A percentile compares a stretch with the other conserved stretches of the same genome.
Evolutionary conservation across 352 stramenopile species (phyloP).

Genomic region (Globisporangium solare): DNA sequence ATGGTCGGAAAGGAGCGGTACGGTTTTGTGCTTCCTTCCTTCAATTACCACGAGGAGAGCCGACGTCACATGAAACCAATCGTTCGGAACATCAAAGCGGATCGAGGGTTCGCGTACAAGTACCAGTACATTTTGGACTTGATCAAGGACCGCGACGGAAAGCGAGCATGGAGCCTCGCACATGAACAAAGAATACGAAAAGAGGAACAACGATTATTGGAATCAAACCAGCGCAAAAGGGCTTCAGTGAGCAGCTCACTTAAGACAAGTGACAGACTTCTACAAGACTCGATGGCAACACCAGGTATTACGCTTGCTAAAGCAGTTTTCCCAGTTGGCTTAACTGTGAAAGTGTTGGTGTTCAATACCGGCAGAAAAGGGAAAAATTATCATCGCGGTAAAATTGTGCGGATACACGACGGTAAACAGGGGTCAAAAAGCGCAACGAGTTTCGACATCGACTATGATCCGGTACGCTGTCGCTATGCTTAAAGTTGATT

Average conservation of each 20-base stretch:
- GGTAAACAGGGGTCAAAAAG: slow-evolving; percentile 4
- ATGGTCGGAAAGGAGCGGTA: slow-evolving; percentile 48
- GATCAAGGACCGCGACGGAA: slow-evolving; percentile 57
- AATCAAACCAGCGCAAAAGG: background rate
- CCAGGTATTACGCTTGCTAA: slow-evolving; percentile 25
- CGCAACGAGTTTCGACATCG: slow-evolving; percentile 37
- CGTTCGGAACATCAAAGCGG: slow-evolving; percentile 26
- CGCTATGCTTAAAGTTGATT: background rate
- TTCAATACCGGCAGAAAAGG: slow-evolving; percentile 11
- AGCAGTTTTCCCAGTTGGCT: slow-evolving; percentile 39
- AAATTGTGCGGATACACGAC: slow-evolving; percentile 29
- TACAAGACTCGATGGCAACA: background rate
- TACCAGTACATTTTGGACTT: slow-evolving; percentile 68
- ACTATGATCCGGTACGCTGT: slow-evolving; percentile 31
- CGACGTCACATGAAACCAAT: slow-evolving; percentile 48
- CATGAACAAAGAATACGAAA: slow-evolving; percentile 27
- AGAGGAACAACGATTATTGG: background rate
- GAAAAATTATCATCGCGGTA: slow-evolving; percentile 19
- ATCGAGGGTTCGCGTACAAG: slow-evolving; percentile 59
- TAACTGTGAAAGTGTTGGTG: slow-evolving; percentile 27
- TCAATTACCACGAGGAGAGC: slow-evolving; percentile 36
- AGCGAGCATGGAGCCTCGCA: slow-evolving; percentile 52
- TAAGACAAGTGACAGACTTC: too few relatives aligned
- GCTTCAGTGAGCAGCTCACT: too few relatives aligned
- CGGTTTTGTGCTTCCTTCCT: slow-evolving; percentile 48